Conservation (phyloP, 768 basidiomycete genomes). For the Candolleomyces eurysporus region DNA sequence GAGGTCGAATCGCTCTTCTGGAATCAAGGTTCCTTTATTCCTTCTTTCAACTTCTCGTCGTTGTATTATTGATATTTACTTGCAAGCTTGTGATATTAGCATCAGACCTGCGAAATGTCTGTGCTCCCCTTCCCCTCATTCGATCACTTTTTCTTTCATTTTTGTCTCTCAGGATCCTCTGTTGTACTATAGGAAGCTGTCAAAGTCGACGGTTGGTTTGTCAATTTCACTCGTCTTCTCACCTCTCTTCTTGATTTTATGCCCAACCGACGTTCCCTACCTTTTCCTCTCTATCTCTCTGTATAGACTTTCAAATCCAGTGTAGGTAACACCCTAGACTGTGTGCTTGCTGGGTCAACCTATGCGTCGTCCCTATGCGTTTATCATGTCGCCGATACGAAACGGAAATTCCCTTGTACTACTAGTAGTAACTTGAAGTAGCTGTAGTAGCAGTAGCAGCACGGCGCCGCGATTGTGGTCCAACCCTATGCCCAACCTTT, state of each 20-base stretch:
- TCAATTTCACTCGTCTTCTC: not conserved
- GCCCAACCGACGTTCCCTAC: not conserved
- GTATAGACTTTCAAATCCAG: constrained; percentile 3
- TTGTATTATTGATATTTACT: constrained; percentile 6
- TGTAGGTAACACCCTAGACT: not conserved
- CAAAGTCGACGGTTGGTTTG: not conserved
- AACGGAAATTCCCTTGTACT: too few relatives aligned
- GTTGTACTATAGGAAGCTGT: not conserved
- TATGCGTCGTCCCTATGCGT: not conserved
- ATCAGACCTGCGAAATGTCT: constrained; percentile 2
- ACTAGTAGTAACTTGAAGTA: too few relatives aligned
- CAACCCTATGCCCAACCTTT: too few relatives aligned
- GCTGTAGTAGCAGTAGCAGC: too few relatives aligned
- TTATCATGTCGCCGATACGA: not conserved
- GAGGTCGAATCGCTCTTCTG: not conserved
- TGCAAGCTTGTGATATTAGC: not conserved
- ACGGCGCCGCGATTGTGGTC: too few relatives aligned
- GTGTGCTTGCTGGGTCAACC: not conserved
- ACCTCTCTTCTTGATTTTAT: not conserved
- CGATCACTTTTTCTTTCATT: not conserved
- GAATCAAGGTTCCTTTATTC: not conserved
- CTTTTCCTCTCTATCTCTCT: not conserved
- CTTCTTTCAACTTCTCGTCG: not conserved
- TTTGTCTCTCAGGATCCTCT: not conserved
- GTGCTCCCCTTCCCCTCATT: not conserved